Percentiles rank a stretch among this genome's conserved stretches.
Conservation (phyloP, 805 yeast species). For the Cyberlindnera sargentensis region DNA sequence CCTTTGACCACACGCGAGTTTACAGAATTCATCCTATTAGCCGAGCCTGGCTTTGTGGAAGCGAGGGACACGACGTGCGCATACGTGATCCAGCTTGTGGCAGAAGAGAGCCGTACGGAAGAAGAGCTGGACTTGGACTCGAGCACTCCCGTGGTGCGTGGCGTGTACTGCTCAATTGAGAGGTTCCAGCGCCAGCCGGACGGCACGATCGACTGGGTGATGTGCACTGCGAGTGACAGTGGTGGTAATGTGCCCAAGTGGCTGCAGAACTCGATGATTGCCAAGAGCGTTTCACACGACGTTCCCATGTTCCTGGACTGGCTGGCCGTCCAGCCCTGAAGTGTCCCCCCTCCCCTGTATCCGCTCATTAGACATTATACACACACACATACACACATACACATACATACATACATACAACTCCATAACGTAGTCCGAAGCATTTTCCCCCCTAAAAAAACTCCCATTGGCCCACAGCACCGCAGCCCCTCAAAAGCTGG, state of each 20-base stretch:
- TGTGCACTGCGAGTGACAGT: conserved; percentile 33
- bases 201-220: conserved; percentile 26
- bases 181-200: conserved; percentile 17
- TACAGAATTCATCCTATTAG: conserved; percentile 27
- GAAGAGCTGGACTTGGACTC: conserved; percentile 9
- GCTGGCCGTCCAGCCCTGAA: conserved; percentile 4
- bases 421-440: too few relatives aligned
- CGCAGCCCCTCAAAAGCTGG: too few relatives aligned
- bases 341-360: too few relatives aligned
- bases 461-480: too few relatives aligned
- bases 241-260: conserved; percentile 35
- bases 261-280: conserved; percentile 32
- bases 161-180: conserved; percentile 32
- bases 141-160: conserved; percentile 23
- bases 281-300: conserved; percentile 32
- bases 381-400: too few relatives aligned
- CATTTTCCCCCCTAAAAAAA: too few relatives aligned
- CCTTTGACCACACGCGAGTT: conserved; percentile 32
- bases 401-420: too few relatives aligned
- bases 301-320: conserved; percentile 30
- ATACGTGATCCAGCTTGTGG: conserved; percentile 28
- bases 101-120: conserved; percentile 5
- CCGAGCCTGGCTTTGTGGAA: conserved; percentile 19
- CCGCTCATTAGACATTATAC: too few relatives aligned
- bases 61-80: conserved; percentile 15